Conservation (phyloP, 306 rosid species). For the Rosa chinensis region DNA sequence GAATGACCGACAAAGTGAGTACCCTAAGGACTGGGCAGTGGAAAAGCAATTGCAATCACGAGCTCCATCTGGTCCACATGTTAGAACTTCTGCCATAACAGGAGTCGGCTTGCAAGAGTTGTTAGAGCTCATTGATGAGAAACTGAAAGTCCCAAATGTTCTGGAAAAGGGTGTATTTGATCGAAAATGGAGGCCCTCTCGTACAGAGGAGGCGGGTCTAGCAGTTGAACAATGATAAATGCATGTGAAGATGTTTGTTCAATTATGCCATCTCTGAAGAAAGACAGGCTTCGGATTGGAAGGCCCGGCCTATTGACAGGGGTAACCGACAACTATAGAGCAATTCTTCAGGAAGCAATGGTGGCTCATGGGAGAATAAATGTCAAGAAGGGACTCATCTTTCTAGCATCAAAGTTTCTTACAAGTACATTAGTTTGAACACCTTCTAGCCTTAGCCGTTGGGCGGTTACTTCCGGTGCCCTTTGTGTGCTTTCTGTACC, state of each 20-base stretch:
- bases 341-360: background rate
- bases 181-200: slow-evolving; percentile 85
- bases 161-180: slow-evolving; percentile 48
- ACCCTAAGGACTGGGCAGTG: slow-evolving; percentile 18
- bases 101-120: slow-evolving; percentile 87
- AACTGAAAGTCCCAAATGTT: slow-evolving; percentile 47
- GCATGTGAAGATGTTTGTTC: background rate
- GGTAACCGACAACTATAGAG: background rate
- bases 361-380: background rate
- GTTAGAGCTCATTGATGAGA: slow-evolving; percentile 70
- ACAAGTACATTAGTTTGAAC: background rate
- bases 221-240: slow-evolving; percentile 41
- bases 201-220: slow-evolving; percentile 34
- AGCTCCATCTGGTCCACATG: slow-evolving; percentile 53
- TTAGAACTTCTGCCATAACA: slow-evolving; percentile 67
- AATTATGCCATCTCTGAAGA: background rate
- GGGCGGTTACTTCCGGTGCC: background rate
- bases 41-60: slow-evolving; percentile 23
- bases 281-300: background rate
- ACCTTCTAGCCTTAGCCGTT: background rate
- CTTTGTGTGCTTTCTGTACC: background rate
- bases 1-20: slow-evolving; percentile 31
- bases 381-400: background rate
- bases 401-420: background rate
- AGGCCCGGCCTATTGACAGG: background rate